Conservation (phyloP, 179 eudicot species). For the Amaranthus tricolor region DNA sequence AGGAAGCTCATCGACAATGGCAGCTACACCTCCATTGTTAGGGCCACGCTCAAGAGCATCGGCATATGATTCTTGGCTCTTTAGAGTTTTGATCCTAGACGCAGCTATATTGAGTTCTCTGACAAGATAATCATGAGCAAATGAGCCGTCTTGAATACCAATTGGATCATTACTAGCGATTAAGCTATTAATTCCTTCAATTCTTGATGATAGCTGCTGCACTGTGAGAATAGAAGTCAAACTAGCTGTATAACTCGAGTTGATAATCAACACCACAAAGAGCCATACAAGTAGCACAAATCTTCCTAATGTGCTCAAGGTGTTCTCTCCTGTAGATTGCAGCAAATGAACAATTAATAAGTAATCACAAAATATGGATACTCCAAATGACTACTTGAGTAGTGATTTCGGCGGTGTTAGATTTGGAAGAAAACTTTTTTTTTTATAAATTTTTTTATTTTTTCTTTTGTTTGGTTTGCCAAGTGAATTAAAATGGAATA, state of each 20-base stretch:
- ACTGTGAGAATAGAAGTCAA: constrained; percentile 86
- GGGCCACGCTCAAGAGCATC: constrained; percentile 44
- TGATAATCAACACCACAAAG: constrained; percentile 73
- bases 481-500: too few relatives aligned
- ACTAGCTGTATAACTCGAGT: constrained; percentile 89
- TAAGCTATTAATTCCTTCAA: constrained; percentile 72
- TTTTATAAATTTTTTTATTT: too few relatives aligned
- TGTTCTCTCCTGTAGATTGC: constrained; percentile 58
- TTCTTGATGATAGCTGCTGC: constrained; percentile 62
- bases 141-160: constrained; percentile 82
- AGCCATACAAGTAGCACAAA: constrained; percentile 78
- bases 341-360: not conserved
- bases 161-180: constrained; percentile 59
- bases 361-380: not conserved
- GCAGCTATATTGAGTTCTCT: constrained; percentile 54
- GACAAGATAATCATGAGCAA: constrained; percentile 67
- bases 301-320: constrained; percentile 69
- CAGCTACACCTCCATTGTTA: constrained; percentile 37
- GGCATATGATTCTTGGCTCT: constrained; percentile 43
- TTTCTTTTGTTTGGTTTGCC: too few relatives aligned
- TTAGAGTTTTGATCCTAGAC: constrained; percentile 54
- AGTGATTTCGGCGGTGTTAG: too few relatives aligned
- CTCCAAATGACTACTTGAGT: not conserved
- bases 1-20: constrained; percentile 44
- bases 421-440: too few relatives aligned